phyloP scores from a whole-genome alignment of 139 green algal genomes.

The Penium margaritaceum region DNA sequence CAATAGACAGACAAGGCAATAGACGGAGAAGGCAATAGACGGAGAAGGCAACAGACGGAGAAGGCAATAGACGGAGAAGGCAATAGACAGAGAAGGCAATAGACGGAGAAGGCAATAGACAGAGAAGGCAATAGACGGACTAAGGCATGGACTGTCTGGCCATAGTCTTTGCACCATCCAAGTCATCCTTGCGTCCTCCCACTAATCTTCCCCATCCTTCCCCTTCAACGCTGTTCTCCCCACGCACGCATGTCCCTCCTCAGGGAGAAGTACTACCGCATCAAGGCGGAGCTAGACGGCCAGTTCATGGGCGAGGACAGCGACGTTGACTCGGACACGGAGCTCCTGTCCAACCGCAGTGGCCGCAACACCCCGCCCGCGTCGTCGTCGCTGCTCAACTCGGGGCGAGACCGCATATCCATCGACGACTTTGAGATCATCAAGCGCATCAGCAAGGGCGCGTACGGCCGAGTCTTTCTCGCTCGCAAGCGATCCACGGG shows the following conservation, averaged over 20 bases:
- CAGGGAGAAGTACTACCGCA: conserved; percentile 22
- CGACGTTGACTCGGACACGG: not conserved
- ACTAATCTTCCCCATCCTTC: not conserved
- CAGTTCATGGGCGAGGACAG: not conserved
- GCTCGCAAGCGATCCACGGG: conserved; percentile 72
- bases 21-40: too few species aligned
- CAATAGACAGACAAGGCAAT: too few species aligned
- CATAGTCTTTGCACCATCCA: too few species aligned
- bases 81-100: too few species aligned
- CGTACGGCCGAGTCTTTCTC: conserved; percentile 88
- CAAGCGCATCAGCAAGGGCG: conserved; percentile 82
- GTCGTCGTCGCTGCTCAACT: too few species aligned
- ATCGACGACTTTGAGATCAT: conserved; percentile 89
- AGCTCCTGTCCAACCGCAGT: not conserved
- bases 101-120: not conserved
- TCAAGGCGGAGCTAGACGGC: not conserved
- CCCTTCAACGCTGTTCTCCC: too few species aligned
- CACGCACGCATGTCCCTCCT: not conserved
- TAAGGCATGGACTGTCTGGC: too few species aligned
- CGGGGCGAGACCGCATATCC: conserved; percentile 19
- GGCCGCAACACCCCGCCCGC: conserved; percentile 17
- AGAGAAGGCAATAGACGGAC: too few species aligned
- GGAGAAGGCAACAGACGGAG: too few species aligned
- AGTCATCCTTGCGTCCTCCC: not conserved
- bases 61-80: too few species aligned